Percentiles rank a stretch among this genome's conserved stretches.
phyloP scores from a whole-genome alignment of 179 eudicot species.

The Silene coronaria region DNA sequence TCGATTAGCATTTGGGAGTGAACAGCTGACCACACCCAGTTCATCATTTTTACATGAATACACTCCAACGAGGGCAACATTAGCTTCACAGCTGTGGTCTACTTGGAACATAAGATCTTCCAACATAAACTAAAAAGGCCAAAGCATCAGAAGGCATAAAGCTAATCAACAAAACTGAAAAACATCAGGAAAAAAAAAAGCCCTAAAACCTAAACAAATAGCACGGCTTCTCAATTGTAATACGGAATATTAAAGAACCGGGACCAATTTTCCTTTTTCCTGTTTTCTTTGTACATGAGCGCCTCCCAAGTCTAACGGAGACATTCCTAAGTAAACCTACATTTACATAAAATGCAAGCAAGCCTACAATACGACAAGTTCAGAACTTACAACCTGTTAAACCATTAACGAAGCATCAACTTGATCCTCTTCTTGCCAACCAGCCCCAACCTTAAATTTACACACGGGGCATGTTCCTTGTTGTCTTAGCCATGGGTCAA shows the following conservation, averaged over 20 bases:
- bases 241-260: not conserved
- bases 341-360: not conserved
- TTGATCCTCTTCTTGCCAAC: slow-evolving; percentile 47
- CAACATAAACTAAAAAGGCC: no score
- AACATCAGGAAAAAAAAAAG: not conserved
- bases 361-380: not conserved
- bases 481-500: slow-evolving; percentile 84
- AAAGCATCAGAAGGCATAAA: no score
- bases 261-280: not conserved
- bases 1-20: no score
- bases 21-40: no score
- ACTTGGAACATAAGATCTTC: no score
- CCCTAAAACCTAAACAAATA: no score
- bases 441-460: slow-evolving; percentile 63
- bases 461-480: slow-evolving; percentile 95
- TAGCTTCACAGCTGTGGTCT: no score
- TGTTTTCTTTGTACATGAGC: slow-evolving; percentile 9
- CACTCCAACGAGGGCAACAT: no score
- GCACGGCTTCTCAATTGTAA: not conserved
- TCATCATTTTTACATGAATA: no score
- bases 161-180: not conserved
- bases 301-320: slow-evolving; percentile 9
- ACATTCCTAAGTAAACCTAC: slow-evolving; percentile 5
- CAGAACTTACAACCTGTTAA: slow-evolving; percentile 7
- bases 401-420: slow-evolving; percentile 55